phyloP scores from a whole-genome alignment of 2,329 filamentous ascomycete species.

The Fusarium musae region DNA sequence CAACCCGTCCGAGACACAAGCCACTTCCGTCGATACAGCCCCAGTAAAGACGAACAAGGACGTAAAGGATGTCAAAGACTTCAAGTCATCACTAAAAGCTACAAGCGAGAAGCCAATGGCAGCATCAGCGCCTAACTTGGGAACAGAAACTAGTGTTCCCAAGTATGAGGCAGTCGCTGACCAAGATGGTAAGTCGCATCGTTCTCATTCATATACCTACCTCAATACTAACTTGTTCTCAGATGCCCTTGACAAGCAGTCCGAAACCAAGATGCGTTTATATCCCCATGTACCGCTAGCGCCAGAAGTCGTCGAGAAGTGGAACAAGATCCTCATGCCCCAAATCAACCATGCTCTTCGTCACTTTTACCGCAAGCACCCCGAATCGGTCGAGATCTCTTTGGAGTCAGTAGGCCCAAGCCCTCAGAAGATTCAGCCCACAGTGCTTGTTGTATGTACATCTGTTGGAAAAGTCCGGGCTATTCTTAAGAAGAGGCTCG shows the following conservation, averaged over 20 bases:
- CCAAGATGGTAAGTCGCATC: slow-evolving; percentile 30
- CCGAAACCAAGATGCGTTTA: slow-evolving; percentile 61
- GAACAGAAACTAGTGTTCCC: neutral
- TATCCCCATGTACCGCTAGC: slow-evolving; percentile 70
- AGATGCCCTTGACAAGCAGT: slow-evolving; percentile 43
- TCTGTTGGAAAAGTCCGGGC: slow-evolving; percentile 78
- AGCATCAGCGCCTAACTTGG: neutral
- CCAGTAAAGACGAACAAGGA: slow-evolving; percentile 29
- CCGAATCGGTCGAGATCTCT: slow-evolving; percentile 82
- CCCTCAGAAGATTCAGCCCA: slow-evolving; percentile 73
- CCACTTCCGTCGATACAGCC: neutral
- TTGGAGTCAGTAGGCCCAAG: slow-evolving; percentile 79
- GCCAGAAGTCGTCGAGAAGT: slow-evolving; percentile 73
- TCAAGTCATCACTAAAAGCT: slow-evolving; percentile 4
- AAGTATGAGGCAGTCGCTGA: slow-evolving; percentile 24
- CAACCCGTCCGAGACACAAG: slow-evolving; percentile 39
- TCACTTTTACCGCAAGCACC: slow-evolving; percentile 76
- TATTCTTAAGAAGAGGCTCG: slow-evolving; percentile 76
- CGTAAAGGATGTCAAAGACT: slow-evolving; percentile 19
- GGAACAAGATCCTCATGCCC: slow-evolving; percentile 77
- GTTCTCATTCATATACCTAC: too few relatives aligned
- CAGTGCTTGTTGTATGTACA: slow-evolving; percentile 80
- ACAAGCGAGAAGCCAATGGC: slow-evolving; percentile 33
- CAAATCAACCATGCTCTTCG: slow-evolving; percentile 78
- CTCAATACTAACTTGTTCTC: slow-evolving; percentile 2